Evolutionary conservation across 2,329 filamentous ascomycete species (phyloP).

Genomic region (Exutisphaerella laricina): DNA sequence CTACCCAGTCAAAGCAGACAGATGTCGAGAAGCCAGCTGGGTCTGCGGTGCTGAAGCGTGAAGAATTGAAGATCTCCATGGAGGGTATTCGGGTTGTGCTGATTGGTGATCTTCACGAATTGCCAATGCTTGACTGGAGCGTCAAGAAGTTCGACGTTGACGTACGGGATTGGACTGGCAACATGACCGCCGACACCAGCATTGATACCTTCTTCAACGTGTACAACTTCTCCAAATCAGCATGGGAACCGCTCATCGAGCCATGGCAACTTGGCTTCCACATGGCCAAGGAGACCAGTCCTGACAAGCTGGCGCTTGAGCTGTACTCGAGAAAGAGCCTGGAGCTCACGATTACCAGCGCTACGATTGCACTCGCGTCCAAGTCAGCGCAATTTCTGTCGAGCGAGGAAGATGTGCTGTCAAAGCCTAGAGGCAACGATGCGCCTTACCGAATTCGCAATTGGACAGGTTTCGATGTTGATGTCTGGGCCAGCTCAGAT

Average conservation of each 20-base stretch:
- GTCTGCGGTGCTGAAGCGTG: conserved; percentile 57
- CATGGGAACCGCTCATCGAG: conserved; percentile 94
- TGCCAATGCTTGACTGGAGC: conserved; percentile 89
- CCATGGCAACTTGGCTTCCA: conserved; percentile 95
- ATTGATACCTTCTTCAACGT: conserved; percentile 94
- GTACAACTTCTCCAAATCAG: conserved; percentile 98
- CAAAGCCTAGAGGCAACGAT: conserved; percentile 85
- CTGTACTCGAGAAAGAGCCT: conserved; percentile 83
- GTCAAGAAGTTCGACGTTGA: conserved; percentile 83
- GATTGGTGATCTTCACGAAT: conserved; percentile 91
- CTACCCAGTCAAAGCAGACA: conserved; percentile 48
- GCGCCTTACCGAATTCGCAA: conserved; percentile 92
- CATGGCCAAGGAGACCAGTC: conserved; percentile 69
- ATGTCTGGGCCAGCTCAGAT: conserved; percentile 72
- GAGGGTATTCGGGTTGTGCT: conserved; percentile 88
- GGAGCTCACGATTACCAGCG: conserved; percentile 87
- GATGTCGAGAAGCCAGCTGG: conserved; percentile 39
- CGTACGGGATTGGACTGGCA: conserved; percentile 85
- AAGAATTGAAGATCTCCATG: conserved; percentile 79
- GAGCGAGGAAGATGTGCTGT: conserved; percentile 82
- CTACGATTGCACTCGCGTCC: conserved; percentile 85
- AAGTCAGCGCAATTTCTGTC: conserved; percentile 90
- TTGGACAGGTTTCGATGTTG: conserved; percentile 87
- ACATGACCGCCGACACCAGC: conserved; percentile 79
- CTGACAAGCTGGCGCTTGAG: conserved; percentile 74